Base-by-base conservation (phyloP, 768 basidiomycete species). In the Lentinula lateritia region DNA sequence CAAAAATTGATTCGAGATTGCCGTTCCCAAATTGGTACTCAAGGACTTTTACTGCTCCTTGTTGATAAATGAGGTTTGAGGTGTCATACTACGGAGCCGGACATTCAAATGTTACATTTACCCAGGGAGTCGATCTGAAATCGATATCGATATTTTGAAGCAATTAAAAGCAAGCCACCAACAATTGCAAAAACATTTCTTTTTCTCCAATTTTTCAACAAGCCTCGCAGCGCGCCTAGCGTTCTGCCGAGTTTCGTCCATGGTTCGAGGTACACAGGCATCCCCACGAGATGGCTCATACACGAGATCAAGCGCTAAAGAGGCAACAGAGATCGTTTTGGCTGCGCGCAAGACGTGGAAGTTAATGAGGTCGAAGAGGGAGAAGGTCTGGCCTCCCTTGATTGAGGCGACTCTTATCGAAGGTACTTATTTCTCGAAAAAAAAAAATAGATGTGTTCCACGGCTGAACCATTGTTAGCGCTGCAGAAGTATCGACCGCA, bases 371-470 rank as follows among this genome's bases (percentile, higher is more conserved):
- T 75, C 77, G 36, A 73, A 74, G 54, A 72, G 65, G 52, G 86
- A 86, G 65, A 78, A 80, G 4, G 83, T 88, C 13, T 88, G 87
- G 87, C 84, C 87, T 53, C 81, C 84, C 3, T 70, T 76, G 58
- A 76, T 88, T 57, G 87, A 88, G 72, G 79, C 78, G 28, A 82
- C 81, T 55, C 78, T 88, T 58, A 75, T 88, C 50, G 78, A 85
- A 76, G 87, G 87, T 85, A 62, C 28, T 28, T 28, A 55, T 71
- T 63, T 12, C n/a, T 34, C 10, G n/a, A n/a, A n/a, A 53, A 59
- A 32, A 6, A 58, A 52, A 10, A 61, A 57, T 63, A 16, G 57
- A 52, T 52, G 32, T 28, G 3, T 28, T 52, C 50, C 61, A 50
- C 34, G 10, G 18, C 1, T 15, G 16, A 36, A 63, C 52, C 61